phyloP scores from a whole-genome alignment of 2,329 filamentous ascomycete species.

The Tolypocladium tundrense region DNA sequence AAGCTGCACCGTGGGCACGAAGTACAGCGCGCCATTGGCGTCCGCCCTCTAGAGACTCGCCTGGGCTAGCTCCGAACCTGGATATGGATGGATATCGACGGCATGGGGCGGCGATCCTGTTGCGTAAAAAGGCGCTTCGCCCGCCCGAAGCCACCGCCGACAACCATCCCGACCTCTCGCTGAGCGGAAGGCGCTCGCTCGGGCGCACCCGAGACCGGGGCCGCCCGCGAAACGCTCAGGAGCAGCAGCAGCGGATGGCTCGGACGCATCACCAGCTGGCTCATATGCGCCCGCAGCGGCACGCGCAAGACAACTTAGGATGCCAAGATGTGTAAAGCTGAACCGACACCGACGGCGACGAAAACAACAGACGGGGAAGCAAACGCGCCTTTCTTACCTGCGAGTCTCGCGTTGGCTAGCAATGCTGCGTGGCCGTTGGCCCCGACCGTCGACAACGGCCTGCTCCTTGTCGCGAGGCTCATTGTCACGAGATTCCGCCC shows the following conservation, averaged over 20 bases:
- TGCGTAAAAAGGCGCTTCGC: background rate
- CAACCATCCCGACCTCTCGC: background rate
- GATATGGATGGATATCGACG: background rate
- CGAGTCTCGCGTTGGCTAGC: background rate
- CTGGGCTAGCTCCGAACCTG: background rate
- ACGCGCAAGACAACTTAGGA: background rate
- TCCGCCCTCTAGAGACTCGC: background rate
- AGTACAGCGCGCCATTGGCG: background rate
- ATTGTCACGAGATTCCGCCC: background rate
- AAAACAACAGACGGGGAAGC: background rate
- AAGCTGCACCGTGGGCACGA: background rate
- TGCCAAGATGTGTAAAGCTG: background rate
- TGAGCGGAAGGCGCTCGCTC: background rate
- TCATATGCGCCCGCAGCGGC: background rate
- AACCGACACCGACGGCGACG: background rate
- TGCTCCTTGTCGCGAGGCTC: background rate
- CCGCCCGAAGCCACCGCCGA: background rate
- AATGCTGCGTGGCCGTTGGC: background rate
- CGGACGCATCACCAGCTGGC: background rate
- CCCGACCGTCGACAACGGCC: background rate
- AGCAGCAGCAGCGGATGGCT: background rate
- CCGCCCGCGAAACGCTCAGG: background rate
- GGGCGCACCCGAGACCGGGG: slow-evolving; percentile 3
- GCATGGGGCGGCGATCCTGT: background rate
- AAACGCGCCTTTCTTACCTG: background rate